Evolutionary conservation across 2,329 filamentous ascomycete genomes (phyloP), one percentile per base, ranked within the genome.

Genomic region (Fusarium secorum): DNA sequence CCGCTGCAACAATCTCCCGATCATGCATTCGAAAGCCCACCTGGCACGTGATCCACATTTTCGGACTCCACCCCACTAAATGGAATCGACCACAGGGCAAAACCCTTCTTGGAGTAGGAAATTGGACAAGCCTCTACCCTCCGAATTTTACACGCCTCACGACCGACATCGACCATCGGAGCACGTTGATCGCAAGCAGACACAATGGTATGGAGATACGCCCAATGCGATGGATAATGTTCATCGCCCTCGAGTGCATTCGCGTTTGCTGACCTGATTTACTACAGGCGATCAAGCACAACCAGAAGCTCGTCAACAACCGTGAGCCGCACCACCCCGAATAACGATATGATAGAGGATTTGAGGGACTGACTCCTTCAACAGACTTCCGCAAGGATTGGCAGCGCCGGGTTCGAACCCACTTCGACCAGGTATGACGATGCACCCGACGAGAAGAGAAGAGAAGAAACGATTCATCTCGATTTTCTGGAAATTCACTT

Each of bases 301-400:
- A 98, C 89, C 94, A 98, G 89, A 93, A 95, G 89, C 92, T 98
- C 86, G 92, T 93, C 84, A 93, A 95, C 90, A 97, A 97, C 91
- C 95, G 92, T 94, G 87, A 88, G 91, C 81, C 79, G 71, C 72
- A 76, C 73, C 61, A 46, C 48, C 68, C 70, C 73, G 67, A 76
- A 52, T 52, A 74, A 58, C 76, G 76, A 78, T 76, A 20, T 44
- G 70, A 75, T 72, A 64, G 64, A 68, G 75, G 62, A 66, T 46
- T 52, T 46, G 60, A 71, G 78, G 78, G 78, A 83, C 85, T 85
- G 79, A 84, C 79, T 70, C 66, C 74, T 70, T 55, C 61, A 60
- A 77, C 81, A 96, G 93, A 98, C 85, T 97, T 97, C 93, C 95
- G 94, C 88, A 98, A 97, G 94, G 95, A 99, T 90, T 99, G 96